phyloP scores from a whole-genome alignment of 257 asterid genomes.

The Fraxinus americana region DNA sequence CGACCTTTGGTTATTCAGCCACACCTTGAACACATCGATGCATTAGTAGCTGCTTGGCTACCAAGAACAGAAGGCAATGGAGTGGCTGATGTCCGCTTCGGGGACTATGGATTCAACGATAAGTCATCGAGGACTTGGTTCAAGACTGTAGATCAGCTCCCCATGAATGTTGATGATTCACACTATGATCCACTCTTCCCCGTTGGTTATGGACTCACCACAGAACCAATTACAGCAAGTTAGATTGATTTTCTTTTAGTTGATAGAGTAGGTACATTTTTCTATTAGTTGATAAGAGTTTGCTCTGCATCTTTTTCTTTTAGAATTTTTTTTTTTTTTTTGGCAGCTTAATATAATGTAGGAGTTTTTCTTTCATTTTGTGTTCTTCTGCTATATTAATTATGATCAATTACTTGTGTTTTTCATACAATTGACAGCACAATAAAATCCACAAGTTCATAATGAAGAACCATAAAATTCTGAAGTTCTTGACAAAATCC shows the following conservation, averaged over 20 bases:
- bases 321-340: no score
- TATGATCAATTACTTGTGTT: background rate
- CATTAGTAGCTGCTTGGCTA: conserved; percentile 72
- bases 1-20: conserved; percentile 57
- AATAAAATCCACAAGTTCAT: no score
- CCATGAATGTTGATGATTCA: conserved; percentile 57
- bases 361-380: background rate
- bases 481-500: no score
- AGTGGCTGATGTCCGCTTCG: conserved; percentile 58
- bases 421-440: no score
- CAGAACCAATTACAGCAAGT: conserved; percentile 16
- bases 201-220: conserved; percentile 56
- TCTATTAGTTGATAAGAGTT: background rate
- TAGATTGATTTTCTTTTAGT: background rate
- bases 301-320: background rate
- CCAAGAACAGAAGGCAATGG: conserved; percentile 74
- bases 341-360: background rate
- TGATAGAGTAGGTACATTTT: background rate
- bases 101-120: conserved; percentile 58
- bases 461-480: no score
- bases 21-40: conserved; percentile 39
- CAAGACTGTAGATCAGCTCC: conserved; percentile 55
- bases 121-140: conserved; percentile 65
- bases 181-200: conserved; percentile 68
- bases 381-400: background rate